Evolutionary conservation across 306 rosid species (phyloP), one percentile per base, ranked within the genome.

Genomic region (Oemleria cerasiformis): DNA sequence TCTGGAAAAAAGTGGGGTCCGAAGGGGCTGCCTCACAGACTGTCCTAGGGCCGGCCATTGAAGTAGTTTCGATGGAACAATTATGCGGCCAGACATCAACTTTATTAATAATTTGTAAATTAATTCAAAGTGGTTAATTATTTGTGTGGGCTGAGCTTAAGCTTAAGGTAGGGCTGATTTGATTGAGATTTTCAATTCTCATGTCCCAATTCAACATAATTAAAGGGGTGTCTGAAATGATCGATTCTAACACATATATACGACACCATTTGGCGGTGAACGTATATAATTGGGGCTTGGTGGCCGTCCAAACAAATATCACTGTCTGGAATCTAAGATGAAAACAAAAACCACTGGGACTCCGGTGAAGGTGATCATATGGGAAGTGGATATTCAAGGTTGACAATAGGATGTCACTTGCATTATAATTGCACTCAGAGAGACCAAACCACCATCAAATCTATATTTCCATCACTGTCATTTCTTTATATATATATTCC

Each of bases 401-500:
- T 49, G 76, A 72, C 69, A 72, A n/a, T n/a, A 11, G 70, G 77
- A 23, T 21, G 30, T 50, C 77, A 23, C 70, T 73, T 3, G 70
- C 51, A 38, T 3, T 15, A 41, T 15, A 45, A 25, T 45, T 65
- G 2, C 9, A 47, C 20, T 30, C 19, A 16, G 9, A 12, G 21
- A 43, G 9, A 56, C 57, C 47, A 30, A 34, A 0, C 20, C 21
- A 34, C 9, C 20, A 34, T 36, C 17, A 30, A 30, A 30, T 30
- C 36, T 30, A 2, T 30, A 30, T 30, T 30, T 14, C 14, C 70
- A 67, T 59, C 47, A 43, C 41, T 79, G 70, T 82, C 79, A 39
- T 62, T 65, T 81, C 64, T 62, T 43, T 43, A 56, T 30, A 30
- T 30, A 30, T 30, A 30, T 30, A 30, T 30, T 30, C 0, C 36